Percentiles rank a stretch among this genome's conserved stretches.
Evolutionary conservation across 257 asterid genomes (phyloP).

Genomic region (Solanum corneliomulleri): DNA sequence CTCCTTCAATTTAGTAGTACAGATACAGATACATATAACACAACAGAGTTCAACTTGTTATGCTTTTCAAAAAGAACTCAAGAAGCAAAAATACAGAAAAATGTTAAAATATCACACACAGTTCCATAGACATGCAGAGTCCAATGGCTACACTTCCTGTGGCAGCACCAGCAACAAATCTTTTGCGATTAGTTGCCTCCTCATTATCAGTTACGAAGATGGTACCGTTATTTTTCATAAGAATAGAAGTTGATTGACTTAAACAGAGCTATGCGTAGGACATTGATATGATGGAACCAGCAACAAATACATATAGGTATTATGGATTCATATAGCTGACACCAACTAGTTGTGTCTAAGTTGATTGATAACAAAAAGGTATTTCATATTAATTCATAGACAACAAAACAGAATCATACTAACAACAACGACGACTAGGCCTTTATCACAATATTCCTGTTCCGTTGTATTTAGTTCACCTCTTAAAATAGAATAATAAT

Average conservation of each 20-base stretch:
- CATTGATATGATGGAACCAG: slow-evolving; percentile 22
- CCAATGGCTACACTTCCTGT: slow-evolving; percentile 87
- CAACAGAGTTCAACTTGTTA: background rate
- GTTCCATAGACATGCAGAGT: slow-evolving; percentile 92
- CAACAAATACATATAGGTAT: background rate
- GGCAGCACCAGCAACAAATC: slow-evolving; percentile 84
- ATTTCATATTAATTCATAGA: background rate
- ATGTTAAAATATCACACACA: slow-evolving; percentile 34
- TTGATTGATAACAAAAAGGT: background rate
- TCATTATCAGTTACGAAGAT: slow-evolving; percentile 61
- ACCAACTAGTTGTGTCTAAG: background rate
- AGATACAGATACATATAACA: background rate
- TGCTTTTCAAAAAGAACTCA: background rate
- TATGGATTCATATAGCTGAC: background rate
- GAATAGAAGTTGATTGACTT: slow-evolving; percentile 82
- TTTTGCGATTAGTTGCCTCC: slow-evolving; percentile 73
- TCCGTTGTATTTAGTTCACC: background rate
- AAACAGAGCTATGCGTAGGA: slow-evolving; percentile 80
- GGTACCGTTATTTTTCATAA: slow-evolving; percentile 61
- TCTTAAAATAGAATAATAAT: background rate
- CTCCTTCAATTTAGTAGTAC: background rate
- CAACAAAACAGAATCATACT: background rate
- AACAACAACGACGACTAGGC: background rate
- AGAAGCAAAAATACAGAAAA: background rate
- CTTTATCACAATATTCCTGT: background rate